Evolutionary conservation across 345 rosid genomes (phyloP).

Genomic region (Anacardium occidentale): DNA sequence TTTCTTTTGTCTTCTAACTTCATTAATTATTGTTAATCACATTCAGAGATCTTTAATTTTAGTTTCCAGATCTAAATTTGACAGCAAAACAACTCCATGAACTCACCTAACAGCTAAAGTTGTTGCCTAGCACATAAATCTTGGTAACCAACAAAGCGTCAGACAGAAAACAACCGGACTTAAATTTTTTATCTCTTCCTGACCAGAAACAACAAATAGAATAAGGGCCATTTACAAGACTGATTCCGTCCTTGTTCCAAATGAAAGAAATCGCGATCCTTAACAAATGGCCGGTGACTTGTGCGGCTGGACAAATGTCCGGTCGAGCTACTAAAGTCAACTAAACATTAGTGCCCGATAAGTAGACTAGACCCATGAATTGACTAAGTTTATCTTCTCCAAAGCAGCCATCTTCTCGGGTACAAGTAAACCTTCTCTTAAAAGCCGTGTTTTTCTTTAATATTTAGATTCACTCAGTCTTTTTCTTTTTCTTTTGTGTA

Average conservation of each 20-base stretch:
- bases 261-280: not conserved
- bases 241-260: too few relatives aligned
- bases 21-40: too few relatives aligned
- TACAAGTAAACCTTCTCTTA: too few relatives aligned
- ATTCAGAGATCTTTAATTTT: not conserved
- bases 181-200: not conserved
- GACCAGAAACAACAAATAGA: not conserved
- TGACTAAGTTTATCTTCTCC: not conserved
- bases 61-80: not conserved
- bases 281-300: slow-evolving; percentile 34
- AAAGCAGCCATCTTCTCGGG: too few relatives aligned
- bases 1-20: not conserved
- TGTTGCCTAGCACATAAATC: slow-evolving; percentile 1
- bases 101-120: slow-evolving; percentile 12
- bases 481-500: not conserved
- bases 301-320: slow-evolving; percentile 21
- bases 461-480: not conserved
- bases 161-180: not conserved
- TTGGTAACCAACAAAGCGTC: not conserved
- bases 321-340: slow-evolving; percentile 26
- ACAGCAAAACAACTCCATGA: not conserved
- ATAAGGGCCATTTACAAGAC: too few relatives aligned
- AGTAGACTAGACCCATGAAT: not conserved
- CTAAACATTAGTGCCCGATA: not conserved
- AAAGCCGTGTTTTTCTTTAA: not conserved